Evolutionary conservation across 2,329 filamentous ascomycete genomes (phyloP), one percentile per base, ranked within the genome.

Genomic region (Cladosporium cucumerinum): DNA sequence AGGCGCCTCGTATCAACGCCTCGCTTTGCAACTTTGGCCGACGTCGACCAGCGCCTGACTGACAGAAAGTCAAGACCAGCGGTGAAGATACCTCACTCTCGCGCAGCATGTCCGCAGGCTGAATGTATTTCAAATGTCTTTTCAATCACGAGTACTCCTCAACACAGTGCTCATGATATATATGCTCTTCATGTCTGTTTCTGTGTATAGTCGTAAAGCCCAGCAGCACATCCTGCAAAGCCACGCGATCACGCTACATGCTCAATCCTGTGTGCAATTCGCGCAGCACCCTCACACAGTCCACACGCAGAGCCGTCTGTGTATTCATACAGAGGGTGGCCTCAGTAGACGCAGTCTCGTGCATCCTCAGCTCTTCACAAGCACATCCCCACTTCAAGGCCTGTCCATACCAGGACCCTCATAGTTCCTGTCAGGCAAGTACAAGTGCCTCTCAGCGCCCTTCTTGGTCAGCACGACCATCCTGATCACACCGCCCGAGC

Each of bases 401-500:
- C 70, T 71, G 46, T 72, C 73, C 28, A 80, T 84, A 77, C 85
- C 89, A 70, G 85, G 94, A 77, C 87, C 91, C 69, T 86, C 84
- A 82, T 99, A 99, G 73, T 89, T 87, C 74, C 90, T 91, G 82
- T 99, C 94, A 51, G 95, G 95, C 75, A 99, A 85, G 79, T 98
- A 99, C 77, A 99, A 81, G 83, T 98, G 95, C 81, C 95, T 87
- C 80, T 95, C 88, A 7, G 94, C 93, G 39, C 95, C 95, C 76
- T 90, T 87, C 73, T 88, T 88, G 68, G 94, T 99, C 80, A 99
- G 82, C 66, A 99, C 95, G 68, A 98, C 94, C 91, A 99, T 92
- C 72, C 95, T 88, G 75, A 99, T 99, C 66, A 99, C 95, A 82
- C 95, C 95, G 70, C 95, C 95, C 3, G 95, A 98, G 83, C 93